Evolutionary conservation across 2,329 filamentous ascomycete genomes (phyloP), one percentile per base, ranked within the genome.

Genomic region (Didymella lethalis): DNA sequence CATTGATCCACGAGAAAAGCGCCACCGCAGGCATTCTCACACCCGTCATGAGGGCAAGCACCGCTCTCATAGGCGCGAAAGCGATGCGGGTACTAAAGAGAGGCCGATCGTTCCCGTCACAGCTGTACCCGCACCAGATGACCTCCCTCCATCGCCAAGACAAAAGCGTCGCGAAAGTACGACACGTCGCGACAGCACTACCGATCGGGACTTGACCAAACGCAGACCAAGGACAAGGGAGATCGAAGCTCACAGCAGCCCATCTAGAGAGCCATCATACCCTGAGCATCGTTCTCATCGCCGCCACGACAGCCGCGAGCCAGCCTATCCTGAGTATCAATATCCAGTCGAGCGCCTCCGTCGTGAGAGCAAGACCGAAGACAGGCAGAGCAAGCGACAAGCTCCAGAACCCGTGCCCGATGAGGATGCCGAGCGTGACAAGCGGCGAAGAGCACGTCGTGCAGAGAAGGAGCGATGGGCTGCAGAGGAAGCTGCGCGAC

Each of bases 141-240:
- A 69, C 38, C 46, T 69, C 23, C 54, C 61, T 29, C 63, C 65
- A 14, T 63, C 65, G 23, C 57, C 65, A 8, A 71, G 64, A 40
- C 67, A 60, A 31, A 75, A 71, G 48, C 67, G 73, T 29, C 67
- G 68, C 10, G 73, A 76, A 47, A 75, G 73, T 48, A 70, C 74
- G 38, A 72, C 72, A 45, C 67, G 73, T 28, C 67, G 68, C 10
- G 73, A 76, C 49, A 75, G 73, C 51, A 70, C 74, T 34, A 72
- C 72, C 3, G 73, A 74, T 14, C 67, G 68, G 20, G 74, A 77
- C 23, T 25, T 50, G 12, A 7, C 38, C 47, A 51, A 2, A 64
- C 70, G n/a, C 69, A 66, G 41, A 49, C 62, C 23, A 54, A 64
- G 20, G 70, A 70, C 46, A 65, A 64, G 43, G 70, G 72, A 60